phyloP scores from a whole-genome alignment of 2,329 filamentous ascomycete genomes.

The Fragosphaeria purpurea region DNA sequence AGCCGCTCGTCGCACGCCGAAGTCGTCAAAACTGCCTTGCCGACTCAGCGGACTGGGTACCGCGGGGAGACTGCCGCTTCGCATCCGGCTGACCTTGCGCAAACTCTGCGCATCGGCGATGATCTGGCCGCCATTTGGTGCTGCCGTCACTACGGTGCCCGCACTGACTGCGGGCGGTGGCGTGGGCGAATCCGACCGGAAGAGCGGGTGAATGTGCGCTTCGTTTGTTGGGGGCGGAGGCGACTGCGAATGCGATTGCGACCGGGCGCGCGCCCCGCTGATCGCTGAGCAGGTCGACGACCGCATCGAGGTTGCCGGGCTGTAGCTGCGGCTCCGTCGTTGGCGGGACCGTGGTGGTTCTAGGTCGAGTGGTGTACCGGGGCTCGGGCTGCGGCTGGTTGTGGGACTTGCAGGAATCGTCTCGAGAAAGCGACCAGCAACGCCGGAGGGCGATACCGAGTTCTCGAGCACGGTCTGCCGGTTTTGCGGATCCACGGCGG shows the following conservation, averaged over 20 bases:
- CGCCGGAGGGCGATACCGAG: slow-evolving; percentile 26
- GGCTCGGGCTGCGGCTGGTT: slow-evolving; percentile 55
- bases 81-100: slow-evolving; percentile 41
- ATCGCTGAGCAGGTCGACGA: slow-evolving; percentile 2
- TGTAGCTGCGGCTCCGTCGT: slow-evolving; percentile 42
- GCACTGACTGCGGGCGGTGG: slow-evolving; percentile 53
- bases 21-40: slow-evolving; percentile 41
- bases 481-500: slow-evolving; percentile 52
- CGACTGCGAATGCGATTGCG: slow-evolving; percentile 18
- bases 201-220: slow-evolving; percentile 67
- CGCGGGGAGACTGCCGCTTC: slow-evolving; percentile 43
- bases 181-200: slow-evolving; percentile 60
- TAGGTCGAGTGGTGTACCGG: slow-evolving; percentile 48
- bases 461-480: slow-evolving; percentile 47
- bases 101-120: slow-evolving; percentile 45
- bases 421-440: slow-evolving; percentile 47
- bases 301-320: slow-evolving; percentile 26
- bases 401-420: slow-evolving; percentile 60
- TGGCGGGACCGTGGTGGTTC: slow-evolving; percentile 33
- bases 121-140: slow-evolving; percentile 56
- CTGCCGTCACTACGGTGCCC: slow-evolving; percentile 60
- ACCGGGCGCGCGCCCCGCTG: slow-evolving; percentile 2
- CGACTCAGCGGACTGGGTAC: slow-evolving; percentile 39
- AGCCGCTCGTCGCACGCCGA: slow-evolving; percentile 15
- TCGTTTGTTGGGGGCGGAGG: slow-evolving; percentile 35